A percentile compares a stretch with the other conserved stretches of the same genome.
Conservation (phyloP, 1,139 yeast genomes). For the Pichia inconspicua region DNA sequence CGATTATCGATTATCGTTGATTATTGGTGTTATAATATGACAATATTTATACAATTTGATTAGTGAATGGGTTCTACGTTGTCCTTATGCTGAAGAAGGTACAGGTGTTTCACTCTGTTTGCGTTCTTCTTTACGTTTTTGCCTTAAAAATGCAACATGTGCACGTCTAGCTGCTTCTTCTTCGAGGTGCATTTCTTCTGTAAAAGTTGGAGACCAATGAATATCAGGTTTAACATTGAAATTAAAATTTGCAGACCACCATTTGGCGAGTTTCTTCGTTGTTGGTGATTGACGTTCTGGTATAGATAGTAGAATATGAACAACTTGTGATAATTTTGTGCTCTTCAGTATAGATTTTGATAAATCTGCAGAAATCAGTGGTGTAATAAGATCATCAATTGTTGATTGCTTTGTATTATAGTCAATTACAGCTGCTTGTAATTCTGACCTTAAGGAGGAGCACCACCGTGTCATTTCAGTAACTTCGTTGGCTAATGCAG, state of each 20-base stretch:
- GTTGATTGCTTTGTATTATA: slow-evolving; percentile 9
- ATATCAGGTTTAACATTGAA: slow-evolving; percentile 22
- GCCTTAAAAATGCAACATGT: slow-evolving; percentile 13
- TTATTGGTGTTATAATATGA: too few relatives aligned
- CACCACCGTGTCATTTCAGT: slow-evolving; percentile 17
- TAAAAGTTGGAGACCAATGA: slow-evolving; percentile 22
- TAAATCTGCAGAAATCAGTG: slow-evolving; percentile 15
- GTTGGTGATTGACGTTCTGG: slow-evolving; percentile 26
- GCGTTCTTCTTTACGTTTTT: slow-evolving; percentile 15
- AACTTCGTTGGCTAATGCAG: slow-evolving; percentile 19
- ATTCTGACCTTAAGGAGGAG: slow-evolving; percentile 17
- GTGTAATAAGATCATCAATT: slow-evolving; percentile 19
- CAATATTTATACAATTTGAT: too few relatives aligned
- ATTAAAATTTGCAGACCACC: slow-evolving; percentile 22
- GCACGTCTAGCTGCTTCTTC: slow-evolving; percentile 13
- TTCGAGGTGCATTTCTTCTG: slow-evolving; percentile 18
- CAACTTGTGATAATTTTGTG: slow-evolving; percentile 26
- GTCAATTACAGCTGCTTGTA: slow-evolving; percentile 17
- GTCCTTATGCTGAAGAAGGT: not conserved
- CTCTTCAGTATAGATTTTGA: slow-evolving; percentile 25
- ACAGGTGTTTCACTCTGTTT: slow-evolving; percentile 2
- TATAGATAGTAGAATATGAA: slow-evolving; percentile 27
- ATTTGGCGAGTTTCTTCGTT: slow-evolving; percentile 17
- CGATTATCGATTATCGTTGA: too few relatives aligned
- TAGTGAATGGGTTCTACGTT: too few relatives aligned